Percentiles rank a stretch among this genome's conserved stretches.
Evolutionary conservation across 2,329 filamentous ascomycete genomes (phyloP).

Genomic region (Pseudocercospora cruenta): DNA sequence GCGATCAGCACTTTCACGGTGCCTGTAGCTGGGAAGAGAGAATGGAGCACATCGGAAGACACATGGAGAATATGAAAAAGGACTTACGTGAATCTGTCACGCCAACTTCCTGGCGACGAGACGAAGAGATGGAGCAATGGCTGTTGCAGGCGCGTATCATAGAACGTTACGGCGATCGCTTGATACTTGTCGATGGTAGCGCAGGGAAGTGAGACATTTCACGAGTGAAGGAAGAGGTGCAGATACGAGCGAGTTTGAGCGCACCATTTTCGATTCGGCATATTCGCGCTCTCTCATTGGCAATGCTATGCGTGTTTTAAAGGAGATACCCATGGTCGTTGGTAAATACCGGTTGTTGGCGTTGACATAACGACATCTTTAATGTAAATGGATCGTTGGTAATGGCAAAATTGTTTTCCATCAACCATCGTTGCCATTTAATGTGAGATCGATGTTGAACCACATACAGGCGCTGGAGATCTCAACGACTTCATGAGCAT

Average conservation of each 20-base stretch:
- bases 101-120: slow-evolving; percentile 42
- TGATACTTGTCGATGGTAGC: slow-evolving; percentile 6
- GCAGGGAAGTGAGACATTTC: background rate
- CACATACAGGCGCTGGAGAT: background rate
- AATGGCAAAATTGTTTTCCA: background rate
- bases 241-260: background rate
- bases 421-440: background rate
- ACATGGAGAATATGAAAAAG: slow-evolving; percentile 67
- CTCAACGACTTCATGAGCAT: too few species aligned
- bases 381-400: background rate
- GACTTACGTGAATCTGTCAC: slow-evolving; percentile 31
- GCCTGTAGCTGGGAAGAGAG: slow-evolving; percentile 72
- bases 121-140: slow-evolving; percentile 43
- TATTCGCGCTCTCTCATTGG: background rate
- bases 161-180: slow-evolving; percentile 7
- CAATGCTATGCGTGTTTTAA: background rate
- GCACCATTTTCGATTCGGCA: background rate
- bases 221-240: background rate
- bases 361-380: background rate
- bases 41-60: slow-evolving; percentile 85
- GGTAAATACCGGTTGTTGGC: background rate
- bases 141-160: slow-evolving; percentile 46
- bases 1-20: slow-evolving; percentile 66
- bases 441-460: background rate
- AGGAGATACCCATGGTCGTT: background rate